Conservation (phyloP, 345 rosid genomes). For the Diplotaxis tenuifolia region DNA sequence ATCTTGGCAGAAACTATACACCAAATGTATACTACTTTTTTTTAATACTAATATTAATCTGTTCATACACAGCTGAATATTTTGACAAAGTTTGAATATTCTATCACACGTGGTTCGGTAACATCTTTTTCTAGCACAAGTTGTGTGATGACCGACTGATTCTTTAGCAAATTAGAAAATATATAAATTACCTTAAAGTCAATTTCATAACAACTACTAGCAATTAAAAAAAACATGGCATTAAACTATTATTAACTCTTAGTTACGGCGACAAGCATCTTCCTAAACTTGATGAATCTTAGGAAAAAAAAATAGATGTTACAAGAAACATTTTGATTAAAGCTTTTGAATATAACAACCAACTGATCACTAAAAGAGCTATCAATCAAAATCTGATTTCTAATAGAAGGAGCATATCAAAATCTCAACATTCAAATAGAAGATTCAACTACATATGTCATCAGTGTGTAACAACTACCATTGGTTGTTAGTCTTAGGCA, state of each 20-base stretch:
- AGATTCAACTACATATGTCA: background rate
- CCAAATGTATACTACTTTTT: background rate
- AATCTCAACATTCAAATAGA: background rate
- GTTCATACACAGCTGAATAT: background rate
- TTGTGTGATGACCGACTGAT: conserved; percentile 13
- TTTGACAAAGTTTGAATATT: background rate
- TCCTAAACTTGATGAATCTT: background rate
- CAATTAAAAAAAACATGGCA: background rate
- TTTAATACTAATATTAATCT: background rate
- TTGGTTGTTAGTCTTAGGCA: conserved; percentile 1
- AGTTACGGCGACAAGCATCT: background rate
- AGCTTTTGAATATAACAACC: background rate
- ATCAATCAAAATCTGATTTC: background rate
- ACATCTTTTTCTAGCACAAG: background rate
- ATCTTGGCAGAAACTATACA: background rate
- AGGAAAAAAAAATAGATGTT: background rate
- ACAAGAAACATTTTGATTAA: background rate
- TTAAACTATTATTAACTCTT: background rate
- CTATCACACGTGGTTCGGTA: background rate
- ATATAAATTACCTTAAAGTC: background rate
- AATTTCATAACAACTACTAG: conserved; percentile 18
- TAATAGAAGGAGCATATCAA: background rate
- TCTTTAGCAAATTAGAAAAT: background rate
- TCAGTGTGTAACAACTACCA: background rate
- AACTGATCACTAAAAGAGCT: background rate